Conservation (phyloP, 2,329 filamentous ascomycete species). For the Venturia nashicola region DNA sequence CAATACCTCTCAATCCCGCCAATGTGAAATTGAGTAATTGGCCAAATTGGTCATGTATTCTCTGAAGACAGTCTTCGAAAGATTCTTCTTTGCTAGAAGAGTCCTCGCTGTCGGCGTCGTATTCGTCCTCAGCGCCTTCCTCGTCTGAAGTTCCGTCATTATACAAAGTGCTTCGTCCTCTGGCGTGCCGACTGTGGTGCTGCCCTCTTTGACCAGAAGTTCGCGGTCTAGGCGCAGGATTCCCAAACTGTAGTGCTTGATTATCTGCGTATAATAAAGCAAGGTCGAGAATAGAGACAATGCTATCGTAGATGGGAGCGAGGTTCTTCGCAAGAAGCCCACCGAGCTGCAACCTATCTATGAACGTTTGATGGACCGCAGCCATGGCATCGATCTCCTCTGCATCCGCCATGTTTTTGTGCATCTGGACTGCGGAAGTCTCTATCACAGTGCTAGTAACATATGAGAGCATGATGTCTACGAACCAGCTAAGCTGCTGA, state of each 20-base stretch:
- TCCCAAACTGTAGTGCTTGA: constrained; percentile 12
- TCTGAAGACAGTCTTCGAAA: constrained; percentile 41
- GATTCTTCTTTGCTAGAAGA: constrained; percentile 17
- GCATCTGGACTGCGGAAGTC: constrained; percentile 46
- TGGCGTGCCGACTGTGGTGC: neutral
- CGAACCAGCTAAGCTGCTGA: constrained; percentile 65
- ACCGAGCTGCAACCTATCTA: constrained; percentile 51
- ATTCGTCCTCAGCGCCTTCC: constrained; percentile 5
- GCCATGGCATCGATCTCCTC: constrained; percentile 76
- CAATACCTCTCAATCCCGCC: constrained; percentile 61
- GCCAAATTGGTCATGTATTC: constrained; percentile 51
- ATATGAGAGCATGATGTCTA: constrained; percentile 62
- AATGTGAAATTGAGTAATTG: constrained; percentile 56
- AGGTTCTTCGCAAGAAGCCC: constrained; percentile 59
- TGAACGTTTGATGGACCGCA: constrained; percentile 50
- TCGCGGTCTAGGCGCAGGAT: constrained; percentile 26
- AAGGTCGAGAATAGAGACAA: constrained; percentile 67
- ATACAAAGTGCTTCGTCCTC: neutral
- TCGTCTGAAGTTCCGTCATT: neutral
- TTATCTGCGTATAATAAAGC: constrained; percentile 54
- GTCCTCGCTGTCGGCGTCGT: constrained; percentile 11
- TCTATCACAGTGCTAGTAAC: constrained; percentile 60
- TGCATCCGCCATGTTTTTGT: constrained; percentile 43
- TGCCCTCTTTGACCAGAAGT: constrained; percentile 7
- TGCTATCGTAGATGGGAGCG: constrained; percentile 55